Base-by-base conservation (phyloP, 768 basidiomycete genomes). In the Heimioporus sp. region DNA sequence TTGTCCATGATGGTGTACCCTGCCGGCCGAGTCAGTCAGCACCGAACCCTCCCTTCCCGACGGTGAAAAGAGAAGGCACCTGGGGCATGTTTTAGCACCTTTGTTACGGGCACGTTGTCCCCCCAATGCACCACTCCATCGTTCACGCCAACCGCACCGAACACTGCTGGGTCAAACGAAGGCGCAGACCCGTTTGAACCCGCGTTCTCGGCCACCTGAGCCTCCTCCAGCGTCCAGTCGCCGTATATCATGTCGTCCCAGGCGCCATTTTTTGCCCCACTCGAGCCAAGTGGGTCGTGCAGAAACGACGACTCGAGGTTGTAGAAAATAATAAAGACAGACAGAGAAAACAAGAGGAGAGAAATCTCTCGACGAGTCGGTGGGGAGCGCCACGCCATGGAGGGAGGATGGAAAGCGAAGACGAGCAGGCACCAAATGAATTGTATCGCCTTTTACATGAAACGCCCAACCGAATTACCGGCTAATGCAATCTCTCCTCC, bases 1-100 rank as follows among this genome's bases (percentile, higher is more conserved):
- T 90, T 87, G 60, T 94, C 90, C 50, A 95, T 73, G 40, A 93
- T 80, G 1, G 89, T 92, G 71, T 85, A 90, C 4, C 93, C 93
- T 94, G 58, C 34, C 24, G 24, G 24, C 7, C 24, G 24, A 28
- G 38, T 31, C 34, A 28, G 38, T 31, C 34, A 42, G 11, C 21
- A 51, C 48, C 53, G 30, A 61, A 47, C 35, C 21, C 24, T 10
- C 8, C 31, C 24, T 10, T 4, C 31, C 19, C 11, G 15, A 43
- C 7, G 9, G 6, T 15, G 13, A 52, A 9, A 10, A 44, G 28
- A n/a, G 5, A 57, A 15, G 73, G 34, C 49, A 88, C 89, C 89
- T 57, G 87, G 79, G 30, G 78, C 74, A 69, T 91, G 89, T 40
- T 78, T 77, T 19, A 85, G 61, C 42, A 88, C 60, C n/a, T 59